These are phyloP conservation scores for Leucosporidium yakuticum DNA, from an alignment of 768 basidiomycete species.

Conservation along the genomic window DNA sequence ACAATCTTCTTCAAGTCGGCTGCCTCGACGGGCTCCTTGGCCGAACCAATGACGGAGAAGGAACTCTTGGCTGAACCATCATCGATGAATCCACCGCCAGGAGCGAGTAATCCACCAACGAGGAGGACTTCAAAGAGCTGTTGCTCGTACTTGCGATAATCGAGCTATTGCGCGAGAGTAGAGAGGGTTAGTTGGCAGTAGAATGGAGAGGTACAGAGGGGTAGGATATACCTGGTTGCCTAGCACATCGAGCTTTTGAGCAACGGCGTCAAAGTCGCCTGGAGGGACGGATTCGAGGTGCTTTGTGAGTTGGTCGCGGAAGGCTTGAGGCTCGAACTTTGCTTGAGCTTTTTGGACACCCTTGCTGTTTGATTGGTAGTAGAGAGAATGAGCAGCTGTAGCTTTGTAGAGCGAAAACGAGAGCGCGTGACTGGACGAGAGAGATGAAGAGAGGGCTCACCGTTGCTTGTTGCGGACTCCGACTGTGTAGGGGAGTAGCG, in stretches of 20 bases:
- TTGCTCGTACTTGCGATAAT: conserved; percentile 95
- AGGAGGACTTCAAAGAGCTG: conserved; percentile 92
- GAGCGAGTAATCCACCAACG: conserved; percentile 91
- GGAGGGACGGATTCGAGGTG: conserved; percentile 73
- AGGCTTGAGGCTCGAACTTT: conserved; percentile 54
- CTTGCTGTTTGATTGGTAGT: background rate
- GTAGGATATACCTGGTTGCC: conserved; percentile 45
- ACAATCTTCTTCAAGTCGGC: conserved; percentile 88
- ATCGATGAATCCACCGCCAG: conserved; percentile 85
- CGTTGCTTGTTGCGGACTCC: conserved; percentile 22
- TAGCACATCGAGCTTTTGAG: conserved; percentile 80
- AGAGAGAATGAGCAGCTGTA: background rate
- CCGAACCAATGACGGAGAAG: conserved; percentile 72
- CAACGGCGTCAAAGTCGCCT: conserved; percentile 73
- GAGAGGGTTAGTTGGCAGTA: background rate
- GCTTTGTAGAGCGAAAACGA: background rate
- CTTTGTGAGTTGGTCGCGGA: conserved; percentile 88
- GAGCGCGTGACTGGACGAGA: background rate
- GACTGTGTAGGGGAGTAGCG: conserved; percentile 5
- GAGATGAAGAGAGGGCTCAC: conserved; percentile 2
- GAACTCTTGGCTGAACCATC: conserved; percentile 77
- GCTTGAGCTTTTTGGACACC: conserved; percentile 35
- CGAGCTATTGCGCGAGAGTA: conserved; percentile 54
- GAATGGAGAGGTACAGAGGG: conserved; percentile 40
- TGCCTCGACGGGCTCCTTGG: conserved; percentile 67